Evolutionary conservation across 1,139 yeast species (phyloP), one percentile per base, ranked within the genome.

Genomic region (Hyphopichia fennica): DNA sequence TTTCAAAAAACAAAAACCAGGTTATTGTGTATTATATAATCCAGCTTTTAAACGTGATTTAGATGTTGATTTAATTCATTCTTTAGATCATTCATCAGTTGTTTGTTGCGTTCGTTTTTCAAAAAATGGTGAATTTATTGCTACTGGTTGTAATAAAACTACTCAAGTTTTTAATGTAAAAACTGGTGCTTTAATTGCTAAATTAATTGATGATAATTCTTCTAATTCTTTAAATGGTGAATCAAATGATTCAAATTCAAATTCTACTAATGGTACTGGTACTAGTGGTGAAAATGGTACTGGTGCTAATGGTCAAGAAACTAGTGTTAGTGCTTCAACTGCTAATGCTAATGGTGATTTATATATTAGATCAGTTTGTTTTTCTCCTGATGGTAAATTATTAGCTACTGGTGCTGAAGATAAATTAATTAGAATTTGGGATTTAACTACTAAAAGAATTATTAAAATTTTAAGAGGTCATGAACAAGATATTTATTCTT

Each of bases 371-470:
- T 87, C 96, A 1, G 97, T 93, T 41, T 91, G 98, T 63, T 91
- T 93, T 70, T 87, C 96, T 2, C 98, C 98, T 37, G 97, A 91
- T 68, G 98, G 98, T 42, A 88, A 89, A 66, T 87, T 81, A 56
- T 78, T 93, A 58, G 98, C 98, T 28, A 93, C 98, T 15, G 99
- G 99, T 60, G 98, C 98, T 34, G 99, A 93, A 69, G 99, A 93
- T 69, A 90, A 89, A 67, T 83, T 89, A 60, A 93, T 93, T 56
- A 81, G 99, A 65, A 91, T 93, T 59, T 93, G 99, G 99, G 97
- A 93, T 64, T 81, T 93, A 62, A 79, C 87, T 41, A 82, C 95
- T 33, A 82, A 91, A 66, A 82, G 93, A 58, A 88, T 93, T 57
- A 84, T 88, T 48, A 88, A 89, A 71, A 82, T 89, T 48, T 81